These are phyloP conservation scores for Thermochaetoides thermophila DNA, from an alignment of 495 filamentous ascomycete species.

Conservation along the genomic window DNA sequence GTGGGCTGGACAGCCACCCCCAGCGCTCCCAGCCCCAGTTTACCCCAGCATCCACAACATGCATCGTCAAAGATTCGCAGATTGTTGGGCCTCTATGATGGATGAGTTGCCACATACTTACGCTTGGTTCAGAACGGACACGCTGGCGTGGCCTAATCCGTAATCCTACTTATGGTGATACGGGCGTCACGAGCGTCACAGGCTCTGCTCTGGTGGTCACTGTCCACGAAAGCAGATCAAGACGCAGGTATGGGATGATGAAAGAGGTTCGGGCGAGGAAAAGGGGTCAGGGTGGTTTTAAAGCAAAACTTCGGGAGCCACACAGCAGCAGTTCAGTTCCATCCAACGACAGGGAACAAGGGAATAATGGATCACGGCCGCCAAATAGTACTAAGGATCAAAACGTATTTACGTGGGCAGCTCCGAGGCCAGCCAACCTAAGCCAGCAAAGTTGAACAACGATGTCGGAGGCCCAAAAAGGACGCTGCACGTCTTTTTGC, in stretches of 20 bases:
- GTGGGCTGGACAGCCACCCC: constrained; percentile 1
- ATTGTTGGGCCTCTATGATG: constrained; percentile 1
- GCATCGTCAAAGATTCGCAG: too few relatives aligned
- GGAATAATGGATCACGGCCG: constrained; percentile 4
- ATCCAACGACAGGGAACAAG: constrained; percentile 7
- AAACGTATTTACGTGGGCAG: constrained; percentile 1
- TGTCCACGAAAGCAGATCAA: too few relatives aligned
- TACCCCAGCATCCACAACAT: constrained; percentile 4
- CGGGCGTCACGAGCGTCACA: too few relatives aligned
- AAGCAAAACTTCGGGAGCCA: constrained; percentile 6
- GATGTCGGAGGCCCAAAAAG: constrained; percentile 3
- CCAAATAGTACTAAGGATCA: constrained; percentile 11
- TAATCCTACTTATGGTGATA: too few relatives aligned
- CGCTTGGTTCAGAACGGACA: too few relatives aligned
- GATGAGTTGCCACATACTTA: too few relatives aligned
- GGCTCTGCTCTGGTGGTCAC: too few relatives aligned
- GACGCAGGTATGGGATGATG: too few relatives aligned
- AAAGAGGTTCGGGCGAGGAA: not conserved
- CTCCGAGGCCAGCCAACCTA: not conserved
- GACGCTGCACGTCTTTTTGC: too few relatives aligned
- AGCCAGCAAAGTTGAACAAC: not conserved
- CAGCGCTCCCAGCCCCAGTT: constrained; percentile 4
- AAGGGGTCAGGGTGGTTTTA: constrained; percentile 5
- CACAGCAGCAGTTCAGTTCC: too few relatives aligned
- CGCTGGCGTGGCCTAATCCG: too few relatives aligned